Base-by-base conservation (phyloP, 495 filamentous ascomycete genomes). In the Penicillium ucsense region DNA sequence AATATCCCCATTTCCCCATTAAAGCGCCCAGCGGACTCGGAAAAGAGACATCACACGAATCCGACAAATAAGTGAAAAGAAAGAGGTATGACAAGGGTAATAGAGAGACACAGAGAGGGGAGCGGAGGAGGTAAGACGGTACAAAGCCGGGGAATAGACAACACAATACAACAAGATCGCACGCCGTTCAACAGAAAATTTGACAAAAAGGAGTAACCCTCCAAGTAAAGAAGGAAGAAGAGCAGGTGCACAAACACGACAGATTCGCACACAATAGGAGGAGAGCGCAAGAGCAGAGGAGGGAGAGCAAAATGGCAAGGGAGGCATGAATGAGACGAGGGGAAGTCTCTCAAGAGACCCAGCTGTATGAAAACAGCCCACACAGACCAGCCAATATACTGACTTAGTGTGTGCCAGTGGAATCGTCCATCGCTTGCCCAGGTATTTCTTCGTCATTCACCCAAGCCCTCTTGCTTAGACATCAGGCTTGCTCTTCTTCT, bases 401-500 rank as follows among this genome's bases (percentile, higher is more conserved):
- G 20, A 20, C 20, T 20, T 1, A 20, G 20, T 20, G 2, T 20
- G 20, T 20, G 20, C 20, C 20, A 20, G 20, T 20, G 20, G 20
- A 20, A 20, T 20, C 20, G 20, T 20, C 20, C 20, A 20, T 20
- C 20, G 20, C 20, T 2, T 20, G 20, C 20, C 20, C 20, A 20
- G 7, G 34, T 6, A 35, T 35, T 35, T 10, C 6, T 6, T 10
- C 6, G 34, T 35, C 34, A 20, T 10, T 45, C 51, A 44, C 52
- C 41, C 45, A 43, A 31, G 42, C 43, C 51, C 45, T 43, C 31
- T 41, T 20, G 20, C 56, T 61, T 68, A 73, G 53, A 65, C 56
- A 38, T 72, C 72, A 30, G 75, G 73, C 80, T 87, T 88, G 66
- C 69, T 79, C 77, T 91, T 94, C 88, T 98, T 98, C 86, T 96